These are phyloP conservation scores for Coccomyxa sp. DNA, from an alignment of 139 green algal genomes.

Conservation along the genomic window DNA sequence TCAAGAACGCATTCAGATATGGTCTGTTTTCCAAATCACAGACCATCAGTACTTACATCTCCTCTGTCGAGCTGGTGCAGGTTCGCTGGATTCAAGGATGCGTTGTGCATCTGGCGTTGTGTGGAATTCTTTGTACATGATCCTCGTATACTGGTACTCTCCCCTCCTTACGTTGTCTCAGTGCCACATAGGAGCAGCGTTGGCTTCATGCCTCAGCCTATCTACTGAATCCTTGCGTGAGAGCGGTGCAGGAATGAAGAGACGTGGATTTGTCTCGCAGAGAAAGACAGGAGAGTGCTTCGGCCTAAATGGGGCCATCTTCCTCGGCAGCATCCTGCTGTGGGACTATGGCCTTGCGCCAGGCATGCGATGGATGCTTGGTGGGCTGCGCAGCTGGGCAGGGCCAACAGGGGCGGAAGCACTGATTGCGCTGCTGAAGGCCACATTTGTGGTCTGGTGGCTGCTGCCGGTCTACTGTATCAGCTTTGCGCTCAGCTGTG, in stretches of 20 bases:
- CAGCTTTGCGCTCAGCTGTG: conserved; percentile 64
- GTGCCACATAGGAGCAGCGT: no score
- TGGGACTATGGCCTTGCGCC: conserved; percentile 32
- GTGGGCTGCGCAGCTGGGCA: conserved; percentile 9
- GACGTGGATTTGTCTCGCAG: conserved; percentile 21
- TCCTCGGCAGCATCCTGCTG: conserved; percentile 48
- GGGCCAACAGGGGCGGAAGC: not conserved
- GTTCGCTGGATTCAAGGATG: conserved; percentile 29
- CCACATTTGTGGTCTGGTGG: conserved; percentile 56
- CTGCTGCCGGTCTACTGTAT: conserved; percentile 66
- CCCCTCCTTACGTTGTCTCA: no score
- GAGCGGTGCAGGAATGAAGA: no score
- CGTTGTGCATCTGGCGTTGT: conserved; percentile 26
- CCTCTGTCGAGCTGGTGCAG: conserved; percentile 6
- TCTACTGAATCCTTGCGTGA: no score
- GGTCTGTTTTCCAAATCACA: no score
- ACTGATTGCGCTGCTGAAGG: conserved; percentile 13
- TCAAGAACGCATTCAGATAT: no score
- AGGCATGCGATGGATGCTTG: conserved; percentile 37
- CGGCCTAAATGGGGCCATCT: conserved; percentile 56
- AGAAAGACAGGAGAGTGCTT: conserved; percentile 43
- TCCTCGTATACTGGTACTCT: conserved; percentile 25
- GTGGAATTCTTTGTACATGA: conserved; percentile 37
- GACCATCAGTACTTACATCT: no score
- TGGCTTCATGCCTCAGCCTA: no score